These are phyloP conservation scores for Trametopsis cervina DNA, from an alignment of 768 basidiomycete species.

Conservation along the genomic window DNA sequence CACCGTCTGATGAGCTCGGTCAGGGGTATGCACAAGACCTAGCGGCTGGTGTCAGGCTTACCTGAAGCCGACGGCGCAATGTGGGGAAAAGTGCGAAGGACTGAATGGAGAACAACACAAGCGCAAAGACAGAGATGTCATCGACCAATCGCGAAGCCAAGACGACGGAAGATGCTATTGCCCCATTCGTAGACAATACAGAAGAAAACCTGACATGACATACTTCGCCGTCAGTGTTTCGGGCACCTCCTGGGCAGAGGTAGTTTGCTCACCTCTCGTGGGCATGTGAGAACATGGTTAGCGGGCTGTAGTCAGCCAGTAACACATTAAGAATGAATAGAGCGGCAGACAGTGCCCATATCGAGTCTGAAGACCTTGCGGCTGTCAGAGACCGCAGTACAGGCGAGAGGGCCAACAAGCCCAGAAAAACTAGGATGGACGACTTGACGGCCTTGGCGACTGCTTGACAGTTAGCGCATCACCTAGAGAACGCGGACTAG, in stretches of 20 bases:
- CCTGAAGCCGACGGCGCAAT: conserved; percentile 67
- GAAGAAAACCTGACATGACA: conserved; percentile 67
- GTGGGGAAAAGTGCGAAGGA: conserved; percentile 81
- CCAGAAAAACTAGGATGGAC: conserved; percentile 79
- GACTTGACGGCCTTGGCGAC: conserved; percentile 73
- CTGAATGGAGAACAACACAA: conserved; percentile 79
- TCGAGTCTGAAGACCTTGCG: conserved; percentile 93
- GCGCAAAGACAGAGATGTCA: conserved; percentile 82
- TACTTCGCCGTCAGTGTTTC: conserved; percentile 9
- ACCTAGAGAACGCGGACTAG: not conserved
- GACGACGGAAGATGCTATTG: conserved; percentile 88
- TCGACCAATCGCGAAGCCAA: conserved; percentile 83
- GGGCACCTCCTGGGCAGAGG: conserved; percentile 4
- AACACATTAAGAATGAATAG: conserved; percentile 79
- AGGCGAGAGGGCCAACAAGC: conserved; percentile 85
- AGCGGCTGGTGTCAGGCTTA: conserved; percentile 22
- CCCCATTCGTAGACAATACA: conserved; percentile 85
- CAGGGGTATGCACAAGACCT: not conserved
- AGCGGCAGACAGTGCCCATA: conserved; percentile 88
- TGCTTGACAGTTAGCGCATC: conserved; percentile 22
- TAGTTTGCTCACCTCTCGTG: conserved; percentile 51
- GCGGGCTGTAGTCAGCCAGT: conserved; percentile 73
- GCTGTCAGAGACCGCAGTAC: conserved; percentile 88
- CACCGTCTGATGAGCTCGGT: not conserved
- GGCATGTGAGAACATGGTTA: conserved; percentile 33